A percentile compares a stretch with the other conserved stretches of the same genome.
These are phyloP conservation scores for Pseudogymnoascus sp. DNA, from an alignment of 2,329 filamentous ascomycete species.

Conservation along the genomic window DNA sequence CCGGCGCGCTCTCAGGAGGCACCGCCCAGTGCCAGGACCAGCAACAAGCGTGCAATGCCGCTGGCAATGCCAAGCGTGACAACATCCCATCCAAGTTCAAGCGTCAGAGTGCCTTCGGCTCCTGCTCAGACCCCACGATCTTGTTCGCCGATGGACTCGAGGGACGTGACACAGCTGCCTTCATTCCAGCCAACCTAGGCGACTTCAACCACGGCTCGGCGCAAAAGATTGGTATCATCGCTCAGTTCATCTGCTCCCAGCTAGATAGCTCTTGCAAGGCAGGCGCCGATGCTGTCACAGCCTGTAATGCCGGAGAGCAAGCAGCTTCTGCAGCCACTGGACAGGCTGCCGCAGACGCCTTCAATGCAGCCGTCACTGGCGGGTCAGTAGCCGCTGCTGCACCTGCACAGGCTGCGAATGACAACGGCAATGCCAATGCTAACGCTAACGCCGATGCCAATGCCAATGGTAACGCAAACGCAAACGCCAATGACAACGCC, in stretches of 20 bases:
- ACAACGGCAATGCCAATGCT: conserved; percentile 14
- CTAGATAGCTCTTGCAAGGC: too few relatives aligned
- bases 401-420: conserved; percentile 26
- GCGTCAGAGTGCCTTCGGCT: conserved; percentile 8
- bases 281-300: too few relatives aligned
- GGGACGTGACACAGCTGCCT: too few relatives aligned
- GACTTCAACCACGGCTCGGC: too few relatives aligned
- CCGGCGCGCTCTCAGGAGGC: conserved; percentile 35
- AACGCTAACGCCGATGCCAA: conserved; percentile 3
- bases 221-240: too few relatives aligned
- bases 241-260: too few relatives aligned
- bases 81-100: conserved; percentile 17
- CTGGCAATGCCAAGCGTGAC: conserved; percentile 18
- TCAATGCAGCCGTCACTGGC: conserved; percentile 13
- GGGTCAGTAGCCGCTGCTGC: neutral
- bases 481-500: too few relatives aligned
- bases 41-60: conserved; percentile 37
- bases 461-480: neutral
- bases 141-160: too few relatives aligned
- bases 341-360: conserved; percentile 12
- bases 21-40: conserved; percentile 49
- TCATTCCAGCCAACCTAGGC: too few relatives aligned
- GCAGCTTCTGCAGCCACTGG: too few relatives aligned
- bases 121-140: too few relatives aligned
- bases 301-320: too few relatives aligned